These are phyloP conservation scores for Penicillium freii DNA, from an alignment of 2,329 filamentous ascomycete genomes.

Conservation along the genomic window DNA sequence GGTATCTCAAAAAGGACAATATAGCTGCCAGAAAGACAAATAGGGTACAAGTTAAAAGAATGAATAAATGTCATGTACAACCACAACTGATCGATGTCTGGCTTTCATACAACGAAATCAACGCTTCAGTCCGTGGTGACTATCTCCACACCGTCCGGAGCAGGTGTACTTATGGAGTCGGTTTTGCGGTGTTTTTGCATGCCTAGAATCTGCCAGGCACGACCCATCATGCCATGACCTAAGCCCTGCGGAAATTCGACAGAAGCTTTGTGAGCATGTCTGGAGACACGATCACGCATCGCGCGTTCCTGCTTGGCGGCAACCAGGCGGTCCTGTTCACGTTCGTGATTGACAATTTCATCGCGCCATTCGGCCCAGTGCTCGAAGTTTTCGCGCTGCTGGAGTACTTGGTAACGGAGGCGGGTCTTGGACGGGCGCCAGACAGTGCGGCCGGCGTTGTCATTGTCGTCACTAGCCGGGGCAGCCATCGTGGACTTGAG, in stretches of 20 bases:
- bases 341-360: constrained; percentile 40
- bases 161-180: constrained; percentile 13
- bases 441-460: constrained; percentile 28
- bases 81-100: neutral
- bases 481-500: constrained; percentile 36
- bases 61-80: constrained; percentile 3
- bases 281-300: constrained; percentile 29
- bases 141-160: constrained; percentile 20
- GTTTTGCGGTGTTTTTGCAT: constrained; percentile 37
- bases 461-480: constrained; percentile 9
- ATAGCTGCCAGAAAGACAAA: constrained; percentile 9
- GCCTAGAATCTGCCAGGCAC: constrained; percentile 42
- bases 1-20: constrained; percentile 14
- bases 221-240: constrained; percentile 43
- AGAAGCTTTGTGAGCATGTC: constrained; percentile 30
- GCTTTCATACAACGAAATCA: neutral
- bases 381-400: constrained; percentile 47
- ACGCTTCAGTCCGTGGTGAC: constrained; percentile 15
- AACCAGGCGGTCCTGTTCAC: constrained; percentile 38
- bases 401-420: constrained; percentile 44
- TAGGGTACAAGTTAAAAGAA: constrained; percentile 13
- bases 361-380: constrained; percentile 47
- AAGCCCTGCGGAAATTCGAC: constrained; percentile 34
- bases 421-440: constrained; percentile 47
- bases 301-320: constrained; percentile 34